Evolutionary conservation across 2,329 filamentous ascomycete species (phyloP), one percentile per base, ranked within the genome.

Genomic region (Ascomycota sp.): DNA sequence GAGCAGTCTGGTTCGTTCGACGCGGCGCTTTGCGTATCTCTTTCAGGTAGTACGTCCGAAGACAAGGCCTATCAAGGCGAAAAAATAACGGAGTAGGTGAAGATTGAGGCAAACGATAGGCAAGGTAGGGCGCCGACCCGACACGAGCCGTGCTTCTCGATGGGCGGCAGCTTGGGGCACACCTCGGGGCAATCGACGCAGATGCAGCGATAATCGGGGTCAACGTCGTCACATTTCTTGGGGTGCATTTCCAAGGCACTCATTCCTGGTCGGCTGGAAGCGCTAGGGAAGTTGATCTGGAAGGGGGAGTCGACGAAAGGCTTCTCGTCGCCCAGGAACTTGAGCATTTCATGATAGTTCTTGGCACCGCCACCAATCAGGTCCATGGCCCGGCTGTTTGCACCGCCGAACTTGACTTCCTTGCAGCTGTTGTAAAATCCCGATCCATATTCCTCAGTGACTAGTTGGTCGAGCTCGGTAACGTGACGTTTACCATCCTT

Each of bases 341-440:
- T 86, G 40, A 98, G 57, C 41, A 98, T 78, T 25, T 78, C 69
- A 0, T 72, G 70, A 50, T 86, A 91, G 48, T 94, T 80, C 52
- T 85, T 86, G 9, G 89, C 89, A 11, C 86, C 85, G 11, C 89
- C 89, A 21, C 89, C 91, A 36, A 98, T 95, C 42, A 98, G 74
- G 42, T 86, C 77, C 68, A 98, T 98, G 11, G 86, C 89, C 44
- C 77, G 83, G 35, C 80, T 77, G 46, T 93, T 93, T 25, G 86
- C 85, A 6, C 85, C 78, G 23, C 89, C 89, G 44, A 95, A 94
- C 48, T 98, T 98, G 54, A 98, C 86, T 50, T 98, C 83, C 55
- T 95, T 95, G 61, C 89, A 98, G 55, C 89, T 98, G 52, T 93
- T 68, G 50, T 85, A 98, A 57, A 98, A 91, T 2, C 79, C 83